Percentiles rank a stretch among this genome's conserved stretches.
Evolutionary conservation across 305 asterid species (phyloP).

Genomic region (Coffea humblotiana): DNA sequence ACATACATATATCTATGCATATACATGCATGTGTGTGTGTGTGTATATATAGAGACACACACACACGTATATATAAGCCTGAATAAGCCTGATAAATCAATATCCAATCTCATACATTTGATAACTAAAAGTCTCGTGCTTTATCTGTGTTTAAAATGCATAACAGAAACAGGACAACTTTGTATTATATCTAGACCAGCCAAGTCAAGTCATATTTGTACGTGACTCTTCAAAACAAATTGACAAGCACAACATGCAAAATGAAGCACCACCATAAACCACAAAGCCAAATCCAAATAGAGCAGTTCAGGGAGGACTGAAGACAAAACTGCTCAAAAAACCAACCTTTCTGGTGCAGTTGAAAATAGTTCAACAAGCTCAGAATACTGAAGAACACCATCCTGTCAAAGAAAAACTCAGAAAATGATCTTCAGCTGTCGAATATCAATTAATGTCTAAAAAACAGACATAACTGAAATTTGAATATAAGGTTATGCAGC

Average conservation of each 20-base stretch:
- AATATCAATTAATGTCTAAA: not conserved
- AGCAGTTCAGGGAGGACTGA: not conserved
- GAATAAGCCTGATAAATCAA: not conserved
- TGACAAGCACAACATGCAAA: not conserved
- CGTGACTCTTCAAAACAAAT: not conserved
- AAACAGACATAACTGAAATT: not conserved
- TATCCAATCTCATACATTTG: not conserved
- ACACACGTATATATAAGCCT: too few species aligned
- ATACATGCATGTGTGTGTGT: too few species aligned
- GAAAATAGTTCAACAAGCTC: conserved; percentile 95
- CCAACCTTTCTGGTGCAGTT: conserved; percentile 94
- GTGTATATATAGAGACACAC: too few species aligned
- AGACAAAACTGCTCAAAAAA: conserved; percentile 19
- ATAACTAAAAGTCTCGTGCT: not conserved
- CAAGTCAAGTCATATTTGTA: not conserved
- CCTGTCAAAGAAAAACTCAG: conserved; percentile 52
- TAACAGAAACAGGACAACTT: not conserved
- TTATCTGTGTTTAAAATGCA: not conserved
- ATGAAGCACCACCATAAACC: not conserved
- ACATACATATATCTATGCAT: too few species aligned
- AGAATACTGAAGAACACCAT: conserved; percentile 71
- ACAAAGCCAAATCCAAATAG: not conserved
- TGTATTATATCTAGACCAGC: not conserved
- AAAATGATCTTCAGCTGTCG: not conserved
- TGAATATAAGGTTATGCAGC: not conserved